Evolutionary conservation across 1,284 basidiomycete species (phyloP).

Genomic region (Fomitiporia mediterranea): DNA sequence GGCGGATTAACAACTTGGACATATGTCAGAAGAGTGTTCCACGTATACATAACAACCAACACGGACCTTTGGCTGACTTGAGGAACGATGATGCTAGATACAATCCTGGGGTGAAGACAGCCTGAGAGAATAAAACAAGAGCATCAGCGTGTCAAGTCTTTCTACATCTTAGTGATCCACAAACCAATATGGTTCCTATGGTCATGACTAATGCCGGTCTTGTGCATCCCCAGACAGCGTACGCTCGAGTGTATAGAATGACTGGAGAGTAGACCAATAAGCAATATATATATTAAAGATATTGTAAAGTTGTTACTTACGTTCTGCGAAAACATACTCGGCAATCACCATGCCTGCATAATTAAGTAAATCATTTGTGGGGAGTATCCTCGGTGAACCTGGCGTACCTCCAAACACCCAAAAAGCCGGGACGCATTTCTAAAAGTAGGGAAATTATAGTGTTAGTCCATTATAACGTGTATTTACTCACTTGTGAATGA

Average conservation of each 20-base stretch:
- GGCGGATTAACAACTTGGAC: not conserved
- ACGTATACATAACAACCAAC: not conserved
- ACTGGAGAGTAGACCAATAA: too few species aligned
- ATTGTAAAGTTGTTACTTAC: not conserved
- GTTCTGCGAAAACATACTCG: not conserved
- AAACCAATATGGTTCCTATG: too few species aligned
- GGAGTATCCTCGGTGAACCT: not conserved
- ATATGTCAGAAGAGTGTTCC: not conserved
- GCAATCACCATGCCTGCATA: not conserved
- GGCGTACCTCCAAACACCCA: not conserved
- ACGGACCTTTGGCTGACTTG: not conserved
- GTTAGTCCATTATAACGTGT: not conserved
- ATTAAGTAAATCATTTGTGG: not conserved
- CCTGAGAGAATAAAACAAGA: too few species aligned
- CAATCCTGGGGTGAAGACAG: not conserved
- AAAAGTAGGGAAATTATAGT: not conserved
- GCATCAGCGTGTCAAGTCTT: too few species aligned
- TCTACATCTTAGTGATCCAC: too few species aligned
- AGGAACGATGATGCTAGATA: not conserved
- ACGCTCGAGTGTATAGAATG: constrained; percentile 5
- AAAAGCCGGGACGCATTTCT: not conserved
- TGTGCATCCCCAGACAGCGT: constrained; percentile 10
- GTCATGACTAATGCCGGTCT: too few species aligned
- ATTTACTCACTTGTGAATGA: not conserved
- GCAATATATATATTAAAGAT: not conserved